A percentile compares a stretch with the other conserved stretches of the same genome.
phyloP scores from a whole-genome alignment of 345 rosid species.

The Euphorbia tirucalli region DNA sequence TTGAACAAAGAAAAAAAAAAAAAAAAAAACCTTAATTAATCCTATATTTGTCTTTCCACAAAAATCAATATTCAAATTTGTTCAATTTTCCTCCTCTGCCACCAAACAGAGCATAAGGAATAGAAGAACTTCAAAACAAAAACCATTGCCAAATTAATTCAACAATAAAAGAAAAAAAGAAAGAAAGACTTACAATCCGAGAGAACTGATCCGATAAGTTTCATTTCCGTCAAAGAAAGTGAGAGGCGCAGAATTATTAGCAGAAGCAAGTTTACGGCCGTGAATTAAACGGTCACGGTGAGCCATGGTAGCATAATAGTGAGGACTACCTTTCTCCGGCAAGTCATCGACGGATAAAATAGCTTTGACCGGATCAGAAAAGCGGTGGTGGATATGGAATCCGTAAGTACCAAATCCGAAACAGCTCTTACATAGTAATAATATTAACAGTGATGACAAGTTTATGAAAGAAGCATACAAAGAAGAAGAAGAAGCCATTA shows the following conservation, averaged over 20 bases:
- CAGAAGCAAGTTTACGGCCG: constrained; percentile 58
- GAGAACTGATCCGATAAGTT: constrained; percentile 40
- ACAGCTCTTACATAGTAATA: constrained; percentile 20
- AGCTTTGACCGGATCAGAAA: constrained; percentile 72
- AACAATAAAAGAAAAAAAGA: background rate
- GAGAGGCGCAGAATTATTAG: constrained; percentile 47
- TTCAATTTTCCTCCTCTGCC: constrained; percentile 9
- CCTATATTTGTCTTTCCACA: constrained; percentile 3
- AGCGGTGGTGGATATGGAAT: constrained; percentile 74
- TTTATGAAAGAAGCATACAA: background rate
- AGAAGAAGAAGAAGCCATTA: background rate
- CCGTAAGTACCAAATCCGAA: constrained; percentile 58
- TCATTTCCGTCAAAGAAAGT: constrained; percentile 71
- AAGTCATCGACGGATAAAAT: constrained; percentile 54
- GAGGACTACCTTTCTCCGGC: constrained; percentile 60
- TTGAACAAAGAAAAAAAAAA: background rate
- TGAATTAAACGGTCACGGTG: constrained; percentile 67
- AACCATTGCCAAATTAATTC: background rate
- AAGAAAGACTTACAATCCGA: constrained; percentile 67
- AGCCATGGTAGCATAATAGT: constrained; percentile 63
- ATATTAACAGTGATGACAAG: constrained; percentile 13
- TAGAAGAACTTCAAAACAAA: background rate
- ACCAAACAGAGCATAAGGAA: constrained; percentile 7
- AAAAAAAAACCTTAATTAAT: background rate
- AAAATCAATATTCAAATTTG: background rate